Evolutionary conservation across 169 alveolate species (phyloP).

Genomic region (Plasmodium vinckei): DNA sequence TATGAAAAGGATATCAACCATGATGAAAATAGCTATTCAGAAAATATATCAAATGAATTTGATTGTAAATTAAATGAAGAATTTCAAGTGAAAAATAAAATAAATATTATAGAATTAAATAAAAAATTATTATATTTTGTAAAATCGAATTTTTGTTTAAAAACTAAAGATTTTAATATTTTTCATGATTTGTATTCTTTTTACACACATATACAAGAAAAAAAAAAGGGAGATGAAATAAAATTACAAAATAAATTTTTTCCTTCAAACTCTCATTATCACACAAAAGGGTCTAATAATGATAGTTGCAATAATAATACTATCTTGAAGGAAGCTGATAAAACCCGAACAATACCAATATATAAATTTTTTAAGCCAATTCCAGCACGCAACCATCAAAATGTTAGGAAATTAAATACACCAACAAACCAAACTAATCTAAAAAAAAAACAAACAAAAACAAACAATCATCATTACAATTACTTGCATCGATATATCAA

Average conservation of each 20-base stretch:
- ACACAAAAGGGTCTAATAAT: background rate
- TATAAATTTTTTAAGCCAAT: too few species aligned
- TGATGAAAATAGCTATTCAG: background rate
- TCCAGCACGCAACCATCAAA: too few species aligned
- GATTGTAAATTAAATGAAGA: slow-evolving; percentile 23
- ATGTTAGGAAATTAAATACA: background rate
- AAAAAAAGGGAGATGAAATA: slow-evolving; percentile 44
- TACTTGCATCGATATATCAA: background rate
- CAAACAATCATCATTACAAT: background rate
- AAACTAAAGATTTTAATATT: slow-evolving; percentile 26
- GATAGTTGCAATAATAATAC: background rate
- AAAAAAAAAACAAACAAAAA: background rate
- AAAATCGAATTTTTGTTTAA: slow-evolving; percentile 42
- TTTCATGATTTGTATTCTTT: slow-evolving; percentile 38
- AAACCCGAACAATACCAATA: too few species aligned
- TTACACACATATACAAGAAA: slow-evolving; percentile 59
- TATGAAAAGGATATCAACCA: background rate
- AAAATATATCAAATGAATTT: background rate
- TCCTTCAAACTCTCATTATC: slow-evolving; percentile 2
- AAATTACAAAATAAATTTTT: slow-evolving; percentile 31
- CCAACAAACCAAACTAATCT: background rate
- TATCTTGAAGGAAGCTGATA: too few species aligned
- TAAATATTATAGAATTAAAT: slow-evolving; percentile 28
- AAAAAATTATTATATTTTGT: slow-evolving; percentile 49
- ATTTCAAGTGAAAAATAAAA: slow-evolving; percentile 25